phyloP scores from a whole-genome alignment of 2,329 filamentous ascomycete species.

The Cladosporium austrohemisphaericum region DNA sequence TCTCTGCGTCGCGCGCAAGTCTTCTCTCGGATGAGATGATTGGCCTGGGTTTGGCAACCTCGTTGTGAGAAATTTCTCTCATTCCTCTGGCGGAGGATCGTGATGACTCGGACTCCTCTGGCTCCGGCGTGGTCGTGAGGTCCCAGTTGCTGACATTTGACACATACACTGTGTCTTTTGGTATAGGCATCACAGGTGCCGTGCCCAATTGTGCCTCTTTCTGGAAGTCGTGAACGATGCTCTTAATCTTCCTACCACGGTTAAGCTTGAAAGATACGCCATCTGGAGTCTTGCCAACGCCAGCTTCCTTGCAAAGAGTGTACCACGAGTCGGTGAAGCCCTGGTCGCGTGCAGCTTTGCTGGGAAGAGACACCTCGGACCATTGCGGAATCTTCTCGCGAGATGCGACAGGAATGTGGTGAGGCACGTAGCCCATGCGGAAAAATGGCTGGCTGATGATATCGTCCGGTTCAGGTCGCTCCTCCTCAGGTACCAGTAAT shows the following conservation, averaged over 20 bases:
- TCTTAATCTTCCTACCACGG: conserved; percentile 46
- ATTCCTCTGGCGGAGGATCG: conserved; percentile 38
- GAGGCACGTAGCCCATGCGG: conserved; percentile 68
- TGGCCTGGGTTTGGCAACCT: conserved; percentile 27
- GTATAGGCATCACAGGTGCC: conserved; percentile 48
- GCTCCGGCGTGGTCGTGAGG: conserved; percentile 31
- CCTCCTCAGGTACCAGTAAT: conserved; percentile 71
- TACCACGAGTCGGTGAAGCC: conserved; percentile 52
- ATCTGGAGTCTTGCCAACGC: conserved; percentile 46
- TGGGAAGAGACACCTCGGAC: conserved; percentile 43
- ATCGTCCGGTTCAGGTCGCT: conserved; percentile 68
- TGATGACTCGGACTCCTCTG: conserved; percentile 32
- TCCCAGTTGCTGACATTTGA: conserved; percentile 35
- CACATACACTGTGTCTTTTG: conserved; percentile 46
- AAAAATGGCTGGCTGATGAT: conserved; percentile 82
- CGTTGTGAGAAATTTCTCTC: conserved; percentile 47
- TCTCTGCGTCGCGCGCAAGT: conserved; percentile 28
- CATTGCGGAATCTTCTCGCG: conserved; percentile 46
- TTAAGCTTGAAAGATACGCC: conserved; percentile 46
- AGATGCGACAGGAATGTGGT: conserved; percentile 44
- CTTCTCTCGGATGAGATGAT: conserved; percentile 18
- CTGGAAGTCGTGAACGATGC: conserved; percentile 49
- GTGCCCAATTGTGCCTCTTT: conserved; percentile 47
- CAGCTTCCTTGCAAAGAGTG: conserved; percentile 47
- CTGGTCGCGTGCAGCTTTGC: conserved; percentile 40